Conservation (phyloP, 768 basidiomycete genomes). For the Boletus reticulatus region DNA sequence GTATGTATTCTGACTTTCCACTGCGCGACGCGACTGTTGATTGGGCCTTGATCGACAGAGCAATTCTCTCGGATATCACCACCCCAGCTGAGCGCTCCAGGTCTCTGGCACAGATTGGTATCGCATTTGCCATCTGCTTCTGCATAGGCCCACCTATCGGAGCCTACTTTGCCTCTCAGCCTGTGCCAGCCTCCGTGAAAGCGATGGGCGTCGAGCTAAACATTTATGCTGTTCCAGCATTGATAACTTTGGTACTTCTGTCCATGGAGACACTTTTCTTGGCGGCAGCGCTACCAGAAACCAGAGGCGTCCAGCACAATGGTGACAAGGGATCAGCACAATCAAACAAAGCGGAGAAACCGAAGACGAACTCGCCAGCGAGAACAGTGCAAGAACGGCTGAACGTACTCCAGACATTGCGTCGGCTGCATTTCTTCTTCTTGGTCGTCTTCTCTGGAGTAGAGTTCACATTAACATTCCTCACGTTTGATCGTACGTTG, state of each 20-base stretch:
- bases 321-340: conserved; percentile 18
- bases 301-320: conserved; percentile 47
- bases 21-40: background rate
- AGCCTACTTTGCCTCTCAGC: conserved; percentile 91
- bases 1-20: conserved; percentile 44
- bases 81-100: conserved; percentile 75
- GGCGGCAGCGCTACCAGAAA: conserved; percentile 77
- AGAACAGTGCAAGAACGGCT: conserved; percentile 49
- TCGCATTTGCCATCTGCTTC: conserved; percentile 96
- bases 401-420: conserved; percentile 53
- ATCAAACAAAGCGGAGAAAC: conserved; percentile 13
- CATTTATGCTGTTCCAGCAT: conserved; percentile 88
- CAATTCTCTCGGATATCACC: conserved; percentile 91
- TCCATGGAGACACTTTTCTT: conserved; percentile 80
- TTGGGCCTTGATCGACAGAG: conserved; percentile 44
- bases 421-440: conserved; percentile 79
- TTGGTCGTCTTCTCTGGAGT: conserved; percentile 90
- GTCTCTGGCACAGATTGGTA: conserved; percentile 88
- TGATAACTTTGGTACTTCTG: conserved; percentile 77
- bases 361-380: conserved; percentile 12
- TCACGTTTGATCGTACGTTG: conserved; percentile 81
- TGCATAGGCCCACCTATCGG: conserved; percentile 91
- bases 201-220: conserved; percentile 69
- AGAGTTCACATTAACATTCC: conserved; percentile 95
- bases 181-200: conserved; percentile 58